These are phyloP conservation scores for Hanseniaspora vineae DNA, from an alignment of 805 yeast genomes.

Conservation along the genomic window DNA sequence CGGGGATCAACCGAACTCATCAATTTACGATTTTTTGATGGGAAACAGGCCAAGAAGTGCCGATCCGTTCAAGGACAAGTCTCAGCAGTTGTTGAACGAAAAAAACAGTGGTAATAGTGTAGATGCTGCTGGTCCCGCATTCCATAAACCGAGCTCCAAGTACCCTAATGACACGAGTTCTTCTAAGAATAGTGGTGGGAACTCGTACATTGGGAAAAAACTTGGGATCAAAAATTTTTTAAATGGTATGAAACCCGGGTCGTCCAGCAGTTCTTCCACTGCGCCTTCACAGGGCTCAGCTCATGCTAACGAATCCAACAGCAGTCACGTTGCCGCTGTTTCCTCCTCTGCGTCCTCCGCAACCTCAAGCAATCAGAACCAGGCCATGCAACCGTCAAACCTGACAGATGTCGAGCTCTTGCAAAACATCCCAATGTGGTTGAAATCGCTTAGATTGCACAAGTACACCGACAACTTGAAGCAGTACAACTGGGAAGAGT, in stretches of 20 bases:
- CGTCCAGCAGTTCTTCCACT: no score
- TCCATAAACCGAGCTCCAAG: not conserved
- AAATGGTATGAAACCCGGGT: no score
- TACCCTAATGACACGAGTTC: not conserved
- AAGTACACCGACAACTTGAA: constrained; percentile 81
- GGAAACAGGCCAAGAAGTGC: constrained; percentile 1
- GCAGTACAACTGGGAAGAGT: constrained; percentile 63
- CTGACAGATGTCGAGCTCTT: constrained; percentile 43
- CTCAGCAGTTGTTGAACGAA: no score
- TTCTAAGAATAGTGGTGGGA: no score
- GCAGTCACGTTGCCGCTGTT: not conserved
- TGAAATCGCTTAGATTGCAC: constrained; percentile 78
- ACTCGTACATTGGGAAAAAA: no score
- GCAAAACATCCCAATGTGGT: constrained; percentile 81
- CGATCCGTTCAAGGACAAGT: not conserved
- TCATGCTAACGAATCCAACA: not conserved
- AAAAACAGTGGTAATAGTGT: no score
- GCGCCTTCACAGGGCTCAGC: not conserved
- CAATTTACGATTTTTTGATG: constrained; percentile 1
- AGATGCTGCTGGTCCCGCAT: not conserved
- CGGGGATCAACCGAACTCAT: not conserved
- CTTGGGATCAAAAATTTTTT: no score
- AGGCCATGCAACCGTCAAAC: constrained; percentile 34
- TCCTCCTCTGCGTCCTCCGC: constrained; percentile 1
- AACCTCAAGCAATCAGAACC: constrained; percentile 4